A percentile compares a stretch with the other conserved stretches of the same genome.
Conservation (phyloP, 2,329 filamentous ascomycete species). For the Rhinocladiella mackenziei region DNA sequence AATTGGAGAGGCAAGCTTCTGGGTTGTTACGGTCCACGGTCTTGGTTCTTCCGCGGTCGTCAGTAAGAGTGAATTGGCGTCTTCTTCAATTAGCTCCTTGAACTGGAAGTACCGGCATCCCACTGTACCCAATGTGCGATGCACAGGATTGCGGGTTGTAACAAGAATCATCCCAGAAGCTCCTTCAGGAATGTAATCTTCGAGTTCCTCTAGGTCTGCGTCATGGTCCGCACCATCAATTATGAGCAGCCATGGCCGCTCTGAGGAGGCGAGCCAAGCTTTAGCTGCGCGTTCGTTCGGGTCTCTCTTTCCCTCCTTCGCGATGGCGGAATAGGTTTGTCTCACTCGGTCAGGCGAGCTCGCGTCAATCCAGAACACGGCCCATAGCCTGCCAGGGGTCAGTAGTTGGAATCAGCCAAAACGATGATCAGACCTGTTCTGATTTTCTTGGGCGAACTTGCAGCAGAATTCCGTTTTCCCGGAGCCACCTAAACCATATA, state of each 20-base stretch:
- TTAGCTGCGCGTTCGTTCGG: neutral
- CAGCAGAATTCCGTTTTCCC: neutral
- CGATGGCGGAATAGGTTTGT: neutral
- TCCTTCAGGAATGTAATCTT: neutral
- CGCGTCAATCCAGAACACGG: neutral
- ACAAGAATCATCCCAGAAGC: neutral
- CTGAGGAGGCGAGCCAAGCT: neutral
- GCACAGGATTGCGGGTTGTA: neutral
- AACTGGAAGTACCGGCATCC: neutral
- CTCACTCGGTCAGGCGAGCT: neutral
- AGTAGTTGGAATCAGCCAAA: neutral
- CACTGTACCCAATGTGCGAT: neutral
- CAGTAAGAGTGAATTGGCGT: neutral
- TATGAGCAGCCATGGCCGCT: neutral
- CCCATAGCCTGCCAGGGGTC: neutral
- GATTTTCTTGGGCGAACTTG: neutral
- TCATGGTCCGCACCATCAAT: neutral
- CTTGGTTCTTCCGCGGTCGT: neutral
- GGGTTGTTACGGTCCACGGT: neutral
- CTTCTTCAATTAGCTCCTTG: neutral
- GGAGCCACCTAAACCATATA: neutral
- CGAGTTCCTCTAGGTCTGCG: neutral
- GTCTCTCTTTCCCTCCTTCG: neutral
- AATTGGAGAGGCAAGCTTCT: neutral
- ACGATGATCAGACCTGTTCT: neutral